Base-by-base conservation (phyloP, 805 yeast species). In the Hemisphaericaspora nanyangensis region DNA sequence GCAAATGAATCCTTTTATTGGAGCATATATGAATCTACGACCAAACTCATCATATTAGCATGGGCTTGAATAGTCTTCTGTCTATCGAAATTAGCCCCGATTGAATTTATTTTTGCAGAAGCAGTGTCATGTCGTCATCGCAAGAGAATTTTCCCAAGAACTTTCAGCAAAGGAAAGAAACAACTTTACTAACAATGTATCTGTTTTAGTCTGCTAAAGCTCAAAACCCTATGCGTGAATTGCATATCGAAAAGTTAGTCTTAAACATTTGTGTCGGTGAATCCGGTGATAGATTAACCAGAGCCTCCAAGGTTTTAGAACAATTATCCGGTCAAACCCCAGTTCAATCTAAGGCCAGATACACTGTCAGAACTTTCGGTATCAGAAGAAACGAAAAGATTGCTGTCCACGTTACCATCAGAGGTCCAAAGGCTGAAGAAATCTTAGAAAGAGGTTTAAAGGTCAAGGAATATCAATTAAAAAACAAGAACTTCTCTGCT, bases 281-380 rank as follows among this genome's bases (percentile, higher is more conserved):
- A 80, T 90, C 97, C 76, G 99, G 99, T 82, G 99, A 93, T 77
- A 86, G 98, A 85, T 88, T 93, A 75, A 93, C 99, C 80, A 91
- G 99, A 86, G 99, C 99, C 63, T 93, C 99, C 70, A 93, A 93
- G 83, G 99, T 93, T 66, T 82, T 93, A 70, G 99, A 93, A 80
- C 99, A 93, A 81, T 85, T 93, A 65, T 91, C 98, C 61, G 99
- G 99, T 90, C 99, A 93, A 80, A 93, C 99, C 65, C 99, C 99
- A 73, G 99, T 93, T 63, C 96, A 87, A 76, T 90, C 98, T 63
- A 93, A 93, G 85, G 99, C 99, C 65, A 87, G 99, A 81, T 93
- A 93, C 88, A 93, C 99, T 57, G 97, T 93, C 66, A 89, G 99
- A 85, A 86, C 98, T 54, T 93, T 93, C 77, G 96, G 97, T 84